Conservation (phyloP, 495 filamentous ascomycete genomes). For the Aspergillus funiculosus region DNA sequence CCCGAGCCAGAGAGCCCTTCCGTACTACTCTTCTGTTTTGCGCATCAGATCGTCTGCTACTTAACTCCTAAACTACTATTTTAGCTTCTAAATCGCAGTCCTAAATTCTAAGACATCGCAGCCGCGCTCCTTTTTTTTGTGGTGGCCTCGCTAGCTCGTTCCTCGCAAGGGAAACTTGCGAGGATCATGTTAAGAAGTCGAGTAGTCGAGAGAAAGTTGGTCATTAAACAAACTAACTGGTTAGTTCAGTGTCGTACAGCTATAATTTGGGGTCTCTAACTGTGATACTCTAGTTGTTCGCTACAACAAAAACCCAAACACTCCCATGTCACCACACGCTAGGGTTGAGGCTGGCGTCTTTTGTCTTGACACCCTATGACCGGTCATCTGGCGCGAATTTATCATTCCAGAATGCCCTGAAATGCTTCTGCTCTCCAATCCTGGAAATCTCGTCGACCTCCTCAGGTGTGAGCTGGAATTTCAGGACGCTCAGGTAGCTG, state of each 20-base stretch:
- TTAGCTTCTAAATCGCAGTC: too few species aligned
- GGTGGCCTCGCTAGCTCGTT: too few species aligned
- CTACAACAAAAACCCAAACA: too few species aligned
- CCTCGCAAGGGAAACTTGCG: too few species aligned
- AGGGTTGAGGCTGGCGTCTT: background rate
- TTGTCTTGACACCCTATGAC: conserved; percentile 28
- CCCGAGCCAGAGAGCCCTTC: background rate
- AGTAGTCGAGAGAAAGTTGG: too few species aligned
- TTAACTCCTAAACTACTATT: too few species aligned
- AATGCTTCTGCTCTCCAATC: conserved; percentile 61
- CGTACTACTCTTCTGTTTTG: conserved; percentile 3
- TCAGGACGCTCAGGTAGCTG: conserved; percentile 55
- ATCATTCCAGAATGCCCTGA: conserved; percentile 59
- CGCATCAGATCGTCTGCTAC: too few species aligned
- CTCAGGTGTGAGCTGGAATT: conserved; percentile 64
- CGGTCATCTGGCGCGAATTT: conserved; percentile 58
- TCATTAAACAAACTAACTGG: background rate
- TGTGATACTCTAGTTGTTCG: background rate
- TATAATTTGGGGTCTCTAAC: background rate
- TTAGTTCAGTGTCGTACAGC: background rate
- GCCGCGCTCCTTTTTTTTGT: too few species aligned
- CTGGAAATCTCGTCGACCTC: conserved; percentile 64
- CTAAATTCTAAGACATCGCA: too few species aligned
- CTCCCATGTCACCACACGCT: too few species aligned
- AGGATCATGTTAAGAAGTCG: too few species aligned